Evolutionary conservation across 2,329 filamentous ascomycete species (phyloP).

Genomic region (Fonsecaea pedrosoi): DNA sequence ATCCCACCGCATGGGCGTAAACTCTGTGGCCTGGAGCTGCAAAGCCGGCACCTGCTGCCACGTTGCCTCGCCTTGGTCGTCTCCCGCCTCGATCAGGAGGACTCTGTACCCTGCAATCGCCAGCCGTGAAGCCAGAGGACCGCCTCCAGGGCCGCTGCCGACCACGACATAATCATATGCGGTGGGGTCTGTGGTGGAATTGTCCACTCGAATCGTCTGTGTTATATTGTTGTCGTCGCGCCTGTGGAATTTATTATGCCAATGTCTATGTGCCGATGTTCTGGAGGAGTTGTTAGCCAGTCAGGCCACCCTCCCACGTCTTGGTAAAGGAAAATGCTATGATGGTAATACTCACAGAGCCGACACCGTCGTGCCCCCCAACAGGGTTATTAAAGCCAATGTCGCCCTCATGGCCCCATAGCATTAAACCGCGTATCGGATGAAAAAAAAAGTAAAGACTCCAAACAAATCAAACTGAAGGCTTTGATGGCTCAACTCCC

Average conservation of each 20-base stretch:
- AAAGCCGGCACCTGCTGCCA: slow-evolving; percentile 45
- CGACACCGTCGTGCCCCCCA: slow-evolving; percentile 16
- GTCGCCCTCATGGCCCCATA: slow-evolving; percentile 5
- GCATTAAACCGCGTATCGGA: background rate
- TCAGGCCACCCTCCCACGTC: too few relatives aligned
- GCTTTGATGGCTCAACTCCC: background rate
- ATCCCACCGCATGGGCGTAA: slow-evolving; percentile 45
- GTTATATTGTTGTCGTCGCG: slow-evolving; percentile 22
- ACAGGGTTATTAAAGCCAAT: slow-evolving; percentile 9
- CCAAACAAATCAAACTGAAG: background rate
- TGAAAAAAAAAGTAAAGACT: too few relatives aligned
- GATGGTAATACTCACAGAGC: slow-evolving; percentile 16
- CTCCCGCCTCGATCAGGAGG: slow-evolving; percentile 49
- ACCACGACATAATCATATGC: slow-evolving; percentile 50
- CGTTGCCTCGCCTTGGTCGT: slow-evolving; percentile 44
- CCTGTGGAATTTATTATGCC: slow-evolving; percentile 13
- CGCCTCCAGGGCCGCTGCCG: slow-evolving; percentile 48
- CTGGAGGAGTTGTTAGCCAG: background rate
- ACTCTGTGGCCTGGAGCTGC: slow-evolving; percentile 43
- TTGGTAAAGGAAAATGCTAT: too few relatives aligned
- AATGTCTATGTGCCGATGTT: slow-evolving; percentile 17
- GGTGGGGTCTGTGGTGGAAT: slow-evolving; percentile 11
- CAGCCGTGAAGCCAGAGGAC: slow-evolving; percentile 47
- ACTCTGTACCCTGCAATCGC: slow-evolving; percentile 47
- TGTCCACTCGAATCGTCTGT: background rate